These are phyloP conservation scores for Claviceps sorghi DNA, from an alignment of 2,329 filamentous ascomycete genomes.

Conservation along the genomic window DNA sequence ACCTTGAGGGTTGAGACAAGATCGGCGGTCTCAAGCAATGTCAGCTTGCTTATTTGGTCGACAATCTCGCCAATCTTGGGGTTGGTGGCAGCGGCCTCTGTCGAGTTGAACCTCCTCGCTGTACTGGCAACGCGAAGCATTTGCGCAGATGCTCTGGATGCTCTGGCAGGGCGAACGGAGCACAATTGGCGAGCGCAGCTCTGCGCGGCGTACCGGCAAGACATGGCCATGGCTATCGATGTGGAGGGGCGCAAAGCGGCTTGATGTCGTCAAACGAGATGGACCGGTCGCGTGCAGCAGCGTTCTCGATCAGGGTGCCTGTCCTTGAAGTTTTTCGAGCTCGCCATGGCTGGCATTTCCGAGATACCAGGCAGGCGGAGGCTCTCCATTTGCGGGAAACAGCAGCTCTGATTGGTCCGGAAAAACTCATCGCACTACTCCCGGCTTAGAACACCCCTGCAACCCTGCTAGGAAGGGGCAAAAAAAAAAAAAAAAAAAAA, in stretches of 20 bases:
- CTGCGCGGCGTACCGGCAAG: slow-evolving; percentile 49
- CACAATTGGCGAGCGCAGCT: slow-evolving; percentile 50
- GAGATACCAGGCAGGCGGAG: not conserved
- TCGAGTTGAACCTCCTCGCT: slow-evolving; percentile 75
- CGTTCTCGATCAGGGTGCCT: slow-evolving; percentile 11
- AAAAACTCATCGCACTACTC: slow-evolving; percentile 20
- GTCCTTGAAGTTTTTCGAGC: slow-evolving; percentile 29
- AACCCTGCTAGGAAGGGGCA: slow-evolving; percentile 20
- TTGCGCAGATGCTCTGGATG: slow-evolving; percentile 35
- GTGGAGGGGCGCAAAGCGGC: slow-evolving; percentile 10
- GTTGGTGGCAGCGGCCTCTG: slow-evolving; percentile 54
- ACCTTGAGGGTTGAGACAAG: slow-evolving; percentile 94
- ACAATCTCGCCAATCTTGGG: slow-evolving; percentile 93
- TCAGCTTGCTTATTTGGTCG: slow-evolving; percentile 97
- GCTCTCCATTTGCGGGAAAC: not conserved
- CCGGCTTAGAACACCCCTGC: slow-evolving; percentile 12
- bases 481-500: slow-evolving; percentile 29
- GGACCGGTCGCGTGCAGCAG: slow-evolving; percentile 9
- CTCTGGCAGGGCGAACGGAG: slow-evolving; percentile 29
- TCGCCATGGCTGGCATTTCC: slow-evolving; percentile 4
- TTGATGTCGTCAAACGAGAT: slow-evolving; percentile 1
- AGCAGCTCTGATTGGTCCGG: slow-evolving; percentile 21
- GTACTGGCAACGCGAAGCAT: slow-evolving; percentile 28
- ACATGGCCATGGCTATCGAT: slow-evolving; percentile 40
- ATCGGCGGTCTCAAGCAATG: slow-evolving; percentile 90